Evolutionary conservation across 345 rosid species (phyloP), one percentile per base, ranked within the genome.

Genomic region (Eutrema japonicum): DNA sequence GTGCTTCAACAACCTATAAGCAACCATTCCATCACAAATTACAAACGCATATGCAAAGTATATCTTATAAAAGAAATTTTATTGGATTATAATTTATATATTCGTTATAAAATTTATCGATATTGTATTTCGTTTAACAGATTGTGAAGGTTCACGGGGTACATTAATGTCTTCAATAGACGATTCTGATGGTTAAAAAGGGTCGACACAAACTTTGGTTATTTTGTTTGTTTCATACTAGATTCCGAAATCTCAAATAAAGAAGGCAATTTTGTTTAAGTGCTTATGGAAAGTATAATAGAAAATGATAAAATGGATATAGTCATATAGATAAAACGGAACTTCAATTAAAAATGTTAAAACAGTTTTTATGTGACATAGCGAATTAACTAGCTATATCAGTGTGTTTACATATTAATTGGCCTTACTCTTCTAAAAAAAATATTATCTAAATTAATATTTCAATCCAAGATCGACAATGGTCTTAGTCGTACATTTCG

Each of bases 1-100:
- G 60, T 76, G 75, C n/a, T 63, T 63, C 75, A 76, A 63, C 75
- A 69, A 55, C 56, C 18, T 69, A 37, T 69, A 12, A 69, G 36
- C 70, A 54, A 76, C 57, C 37, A 52, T 52, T 36, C n/a, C 52
- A 45, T 46, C 58, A 45, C 49, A 53, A 52, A 63, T 9, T 60
- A 52, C 35, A 48, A 45, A 64, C 2, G 26, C 71, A 64, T 64
- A 27, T 29, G 43, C 41, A n/a, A 53, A 29, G 8, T 27, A 30
- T 40, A 40, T 40, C 13, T 5, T 42, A 32, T 6, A 48, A 59
- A 35, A 49, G 3, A 10, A 69, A 22, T 2, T 46, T 22, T 45
- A 7, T n/a, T 14, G 33, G 33, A 49, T 29, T 58, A 13, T 40
- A 43, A 16, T 16, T 1, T 70, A 38, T 70, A 38, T 10, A 46